Evolutionary conservation across 2,329 filamentous ascomycete species (phyloP), one percentile per base, ranked within the genome.

Genomic region (Fusarium lateritium): DNA sequence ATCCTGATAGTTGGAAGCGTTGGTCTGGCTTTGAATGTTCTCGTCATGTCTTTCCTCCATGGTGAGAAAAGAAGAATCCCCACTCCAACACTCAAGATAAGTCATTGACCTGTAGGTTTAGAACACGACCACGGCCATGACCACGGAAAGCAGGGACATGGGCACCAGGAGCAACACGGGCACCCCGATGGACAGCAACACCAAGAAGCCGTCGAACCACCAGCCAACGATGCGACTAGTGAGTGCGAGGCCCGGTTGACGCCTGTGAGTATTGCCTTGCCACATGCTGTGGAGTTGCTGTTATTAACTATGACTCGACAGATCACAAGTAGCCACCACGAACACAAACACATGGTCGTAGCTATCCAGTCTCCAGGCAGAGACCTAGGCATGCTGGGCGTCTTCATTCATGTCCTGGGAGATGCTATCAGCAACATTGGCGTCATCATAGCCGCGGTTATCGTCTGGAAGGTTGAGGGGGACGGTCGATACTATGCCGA

Each of bases 371-470:
- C 65, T 15, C 81, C 79, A 1, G 82, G 82, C 2, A 83, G 83
- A 59, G 89, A 94, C 74, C 81, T 94, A n/a, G 91, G 89, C 13
- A 90, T 93, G 83, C 80, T 92, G 65, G 91, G 89, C 2, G 91
- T 92, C 2, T 74, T 94, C 13, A 79, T 92, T 15, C 92, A 94
- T 72, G 86, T 94, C 26, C 73, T 92, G 4, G 89, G 91, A 33
- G 92, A 94, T 73, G 90, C 91, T 7, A 83, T 91, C 66, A 94
- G 94, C 79, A 94, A 94, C 71, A 77, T 94, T 13, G 91, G 91
- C 11, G 91, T 94, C 62, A 93, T 94, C 49, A 81, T 90, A 36
- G 86, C 91, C 1, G 91, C 90, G 0, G 73, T 90, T 3, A 83
- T 93, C 33, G 91, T 94, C 76, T 93, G 91, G 91, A 82, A 89